A percentile compares a stretch with the other conserved stretches of the same genome.
Conservation (phyloP, 805 yeast species). For the Kodamaea restingae region DNA sequence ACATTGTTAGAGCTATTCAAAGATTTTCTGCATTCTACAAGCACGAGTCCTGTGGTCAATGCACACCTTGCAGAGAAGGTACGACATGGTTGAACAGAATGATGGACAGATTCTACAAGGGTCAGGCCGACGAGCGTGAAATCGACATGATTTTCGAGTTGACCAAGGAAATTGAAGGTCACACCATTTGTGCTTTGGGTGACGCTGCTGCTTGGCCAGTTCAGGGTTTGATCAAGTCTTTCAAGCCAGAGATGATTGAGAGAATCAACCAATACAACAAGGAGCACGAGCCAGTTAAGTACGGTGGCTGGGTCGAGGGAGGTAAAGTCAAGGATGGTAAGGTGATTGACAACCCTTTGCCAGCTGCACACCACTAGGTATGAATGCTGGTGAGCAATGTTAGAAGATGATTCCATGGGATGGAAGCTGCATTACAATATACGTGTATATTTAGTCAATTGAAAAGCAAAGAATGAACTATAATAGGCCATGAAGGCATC, state of each 20-base stretch:
- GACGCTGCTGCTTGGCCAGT: conserved; percentile 95
- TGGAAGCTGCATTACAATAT: conserved; percentile 4
- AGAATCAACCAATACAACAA: conserved; percentile 63
- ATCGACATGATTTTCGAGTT: conserved; percentile 83
- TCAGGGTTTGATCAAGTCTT: conserved; percentile 81
- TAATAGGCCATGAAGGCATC: not conserved
- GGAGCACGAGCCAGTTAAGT: conserved; percentile 44
- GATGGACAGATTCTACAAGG: conserved; percentile 77
- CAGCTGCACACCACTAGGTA: conserved; percentile 35
- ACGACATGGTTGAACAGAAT: conserved; percentile 79
- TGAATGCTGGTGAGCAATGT: not conserved
- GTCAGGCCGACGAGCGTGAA: conserved; percentile 77
- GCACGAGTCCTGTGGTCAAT: conserved; percentile 93
- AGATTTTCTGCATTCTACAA: conserved; percentile 79
- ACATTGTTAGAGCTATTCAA: conserved; percentile 80
- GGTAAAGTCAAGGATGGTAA: conserved; percentile 59
- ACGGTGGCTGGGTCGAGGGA: conserved; percentile 76
- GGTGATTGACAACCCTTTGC: conserved; percentile 58
- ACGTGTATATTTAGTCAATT: conserved; percentile 4
- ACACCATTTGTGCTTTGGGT: conserved; percentile 88
- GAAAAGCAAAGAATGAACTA: conserved; percentile 1
- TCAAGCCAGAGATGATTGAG: conserved; percentile 77
- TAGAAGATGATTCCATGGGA: conserved; percentile 1
- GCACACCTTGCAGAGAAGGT: conserved; percentile 94
- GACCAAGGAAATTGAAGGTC: conserved; percentile 85